A percentile compares a stretch with the other conserved stretches of the same genome.
Evolutionary conservation across 2,329 filamentous ascomycete species (phyloP).

Genomic region (Allantophomopsis lycopodina): DNA sequence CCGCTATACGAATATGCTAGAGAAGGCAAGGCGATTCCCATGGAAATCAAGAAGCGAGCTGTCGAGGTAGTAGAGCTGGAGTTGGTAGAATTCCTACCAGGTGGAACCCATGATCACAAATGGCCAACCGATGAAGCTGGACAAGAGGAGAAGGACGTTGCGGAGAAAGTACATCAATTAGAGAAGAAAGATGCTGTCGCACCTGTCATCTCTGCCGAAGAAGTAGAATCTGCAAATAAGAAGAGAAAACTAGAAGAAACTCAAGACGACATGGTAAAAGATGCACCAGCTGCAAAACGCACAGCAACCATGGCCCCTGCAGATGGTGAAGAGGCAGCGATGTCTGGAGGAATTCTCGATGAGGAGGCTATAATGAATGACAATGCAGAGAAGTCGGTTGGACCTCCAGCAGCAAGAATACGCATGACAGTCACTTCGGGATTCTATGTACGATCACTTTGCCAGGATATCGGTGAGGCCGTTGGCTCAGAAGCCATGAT

Average conservation of each 20-base stretch:
- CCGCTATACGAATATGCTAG: slow-evolving; percentile 92
- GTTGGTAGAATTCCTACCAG: slow-evolving; percentile 72
- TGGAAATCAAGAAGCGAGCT: slow-evolving; percentile 68
- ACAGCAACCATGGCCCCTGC: slow-evolving; percentile 4
- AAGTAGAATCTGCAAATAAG: slow-evolving; percentile 16
- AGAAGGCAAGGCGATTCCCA: slow-evolving; percentile 73
- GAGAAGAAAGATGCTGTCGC: slow-evolving; percentile 29
- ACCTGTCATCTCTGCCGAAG: neutral
- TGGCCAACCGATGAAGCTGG: slow-evolving; percentile 74
- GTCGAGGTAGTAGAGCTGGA: slow-evolving; percentile 70
- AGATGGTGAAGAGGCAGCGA: slow-evolving; percentile 9
- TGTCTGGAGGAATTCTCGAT: slow-evolving; percentile 18
- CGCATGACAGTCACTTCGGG: slow-evolving; percentile 89
- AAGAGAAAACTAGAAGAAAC: slow-evolving; percentile 17
- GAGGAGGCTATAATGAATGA: slow-evolving; percentile 11
- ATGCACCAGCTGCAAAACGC: slow-evolving; percentile 12
- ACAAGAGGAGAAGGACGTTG: slow-evolving; percentile 60
- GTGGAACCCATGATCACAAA: slow-evolving; percentile 63
- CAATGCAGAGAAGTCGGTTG: slow-evolving; percentile 14
- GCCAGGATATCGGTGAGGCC: slow-evolving; percentile 78
- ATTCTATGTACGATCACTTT: slow-evolving; percentile 91
- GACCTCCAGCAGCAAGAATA: slow-evolving; percentile 66
- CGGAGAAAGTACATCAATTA: slow-evolving; percentile 55
- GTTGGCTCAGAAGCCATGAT: slow-evolving; percentile 75
- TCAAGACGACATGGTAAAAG: slow-evolving; percentile 16